A percentile compares a stretch with the other conserved stretches of the same genome.
Evolutionary conservation across 352 stramenopile species (phyloP).

Genomic region (Pythium rhizo-oryzae): DNA sequence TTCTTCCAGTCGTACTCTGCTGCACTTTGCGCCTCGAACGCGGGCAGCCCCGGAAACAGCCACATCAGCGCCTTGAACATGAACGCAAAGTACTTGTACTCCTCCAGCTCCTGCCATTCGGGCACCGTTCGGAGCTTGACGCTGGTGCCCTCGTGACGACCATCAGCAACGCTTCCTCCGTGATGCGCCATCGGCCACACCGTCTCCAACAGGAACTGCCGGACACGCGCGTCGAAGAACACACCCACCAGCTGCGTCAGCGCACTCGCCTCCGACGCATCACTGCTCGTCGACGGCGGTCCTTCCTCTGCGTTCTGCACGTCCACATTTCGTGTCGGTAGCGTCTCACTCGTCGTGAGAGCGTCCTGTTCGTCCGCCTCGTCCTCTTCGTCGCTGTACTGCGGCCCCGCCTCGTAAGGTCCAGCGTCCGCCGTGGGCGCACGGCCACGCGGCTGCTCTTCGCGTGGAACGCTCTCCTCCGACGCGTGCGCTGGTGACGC

Average conservation of each 20-base stretch:
- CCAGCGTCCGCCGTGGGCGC: too few relatives aligned
- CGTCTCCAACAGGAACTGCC: constrained; percentile 40
- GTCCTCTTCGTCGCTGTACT: constrained; percentile 17
- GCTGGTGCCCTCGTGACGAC: background rate
- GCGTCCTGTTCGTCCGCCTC: constrained; percentile 4
- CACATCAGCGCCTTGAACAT: constrained; percentile 49
- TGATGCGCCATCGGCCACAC: constrained; percentile 58
- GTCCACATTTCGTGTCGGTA: too few relatives aligned
- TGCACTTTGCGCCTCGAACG: constrained; percentile 44
- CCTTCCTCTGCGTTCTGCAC: too few relatives aligned
- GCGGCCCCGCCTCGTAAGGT: background rate
- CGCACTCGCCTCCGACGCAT: constrained; percentile 8
- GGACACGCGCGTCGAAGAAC: constrained; percentile 47
- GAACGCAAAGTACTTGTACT: constrained; percentile 52
- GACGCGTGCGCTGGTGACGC: too few relatives aligned
- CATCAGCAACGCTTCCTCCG: constrained; percentile 13
- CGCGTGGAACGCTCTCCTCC: too few relatives aligned
- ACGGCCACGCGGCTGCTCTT: too few relatives aligned
- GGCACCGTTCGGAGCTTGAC: constrained; percentile 23
- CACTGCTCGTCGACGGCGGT: too few relatives aligned
- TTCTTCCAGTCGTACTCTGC: constrained; percentile 47
- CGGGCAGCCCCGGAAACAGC: constrained; percentile 52
- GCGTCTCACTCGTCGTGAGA: too few relatives aligned
- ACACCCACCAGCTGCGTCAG: constrained; percentile 32
- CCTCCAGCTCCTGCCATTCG: constrained; percentile 42